Conservation (phyloP, 768 basidiomycete genomes). For the Termitomyces sp. region DNA sequence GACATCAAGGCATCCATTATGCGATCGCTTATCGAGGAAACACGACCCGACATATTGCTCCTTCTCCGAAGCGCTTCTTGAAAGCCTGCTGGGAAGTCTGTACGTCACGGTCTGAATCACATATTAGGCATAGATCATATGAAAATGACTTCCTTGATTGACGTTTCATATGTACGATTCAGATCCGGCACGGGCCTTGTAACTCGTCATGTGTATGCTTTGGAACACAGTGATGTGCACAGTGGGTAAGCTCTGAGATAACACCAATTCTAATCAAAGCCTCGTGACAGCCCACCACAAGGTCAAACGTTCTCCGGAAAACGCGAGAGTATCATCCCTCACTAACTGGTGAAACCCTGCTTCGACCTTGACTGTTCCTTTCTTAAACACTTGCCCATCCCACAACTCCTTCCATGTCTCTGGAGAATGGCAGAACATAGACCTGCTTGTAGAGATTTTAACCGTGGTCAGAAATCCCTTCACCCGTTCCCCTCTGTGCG, state of each 20-base stretch:
- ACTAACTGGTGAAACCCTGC: slow-evolving; percentile 1
- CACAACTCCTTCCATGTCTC: slow-evolving; percentile 24
- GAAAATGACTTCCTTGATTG: background rate
- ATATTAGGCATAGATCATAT: background rate
- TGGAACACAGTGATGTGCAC: background rate
- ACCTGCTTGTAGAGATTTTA: slow-evolving; percentile 4
- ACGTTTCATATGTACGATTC: background rate
- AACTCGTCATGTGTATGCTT: background rate
- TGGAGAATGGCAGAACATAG: slow-evolving; percentile 28
- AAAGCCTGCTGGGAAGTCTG: background rate
- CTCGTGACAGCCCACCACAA: slow-evolving; percentile 12
- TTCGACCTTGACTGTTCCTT: slow-evolving; percentile 13
- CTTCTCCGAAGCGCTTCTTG: too few relatives aligned
- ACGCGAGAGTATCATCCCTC: background rate
- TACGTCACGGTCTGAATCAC: background rate
- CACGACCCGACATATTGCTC: background rate
- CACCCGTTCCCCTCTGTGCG: slow-evolving; percentile 19
- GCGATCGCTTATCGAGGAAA: slow-evolving; percentile 4
- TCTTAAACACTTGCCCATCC: slow-evolving; percentile 24
- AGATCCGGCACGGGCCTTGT: too few relatives aligned
- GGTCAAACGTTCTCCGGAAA: background rate
- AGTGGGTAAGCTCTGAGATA: background rate
- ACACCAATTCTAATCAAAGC: background rate
- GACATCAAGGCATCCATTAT: slow-evolving; percentile 1
- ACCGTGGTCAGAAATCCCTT: slow-evolving; percentile 19